Conservation (phyloP, 2,329 filamentous ascomycete species). For the Arthrobotrys sphaeroides region DNA sequence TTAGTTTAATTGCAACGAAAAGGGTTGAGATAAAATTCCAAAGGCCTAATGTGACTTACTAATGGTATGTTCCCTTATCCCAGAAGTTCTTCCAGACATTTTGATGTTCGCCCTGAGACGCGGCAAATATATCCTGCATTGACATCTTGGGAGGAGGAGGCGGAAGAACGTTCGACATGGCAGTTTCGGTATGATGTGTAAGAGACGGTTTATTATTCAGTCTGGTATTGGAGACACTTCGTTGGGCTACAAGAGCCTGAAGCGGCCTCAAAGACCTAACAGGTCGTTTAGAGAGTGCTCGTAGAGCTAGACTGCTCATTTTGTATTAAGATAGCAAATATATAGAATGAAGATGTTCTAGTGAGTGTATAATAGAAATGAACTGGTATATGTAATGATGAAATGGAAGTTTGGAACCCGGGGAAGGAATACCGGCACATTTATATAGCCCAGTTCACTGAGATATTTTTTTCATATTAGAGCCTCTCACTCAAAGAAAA, state of each 20-base stretch:
- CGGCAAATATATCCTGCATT: conserved; percentile 35
- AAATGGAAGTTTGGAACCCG: background rate
- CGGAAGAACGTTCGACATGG: conserved; percentile 8
- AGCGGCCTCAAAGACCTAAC: conserved; percentile 8
- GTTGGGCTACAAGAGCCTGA: background rate
- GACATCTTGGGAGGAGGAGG: conserved; percentile 24
- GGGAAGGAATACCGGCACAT: background rate
- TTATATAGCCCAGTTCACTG: conserved; percentile 19
- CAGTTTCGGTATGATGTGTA: conserved; percentile 12
- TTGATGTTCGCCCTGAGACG: conserved; percentile 40
- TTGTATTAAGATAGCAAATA: background rate
- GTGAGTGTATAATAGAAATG: background rate
- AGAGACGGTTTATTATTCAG: conserved; percentile 36
- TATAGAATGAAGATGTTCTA: background rate
- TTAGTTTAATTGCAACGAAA: background rate
- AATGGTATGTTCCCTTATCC: conserved; percentile 44
- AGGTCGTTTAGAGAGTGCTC: conserved; percentile 17
- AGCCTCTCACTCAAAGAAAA: background rate
- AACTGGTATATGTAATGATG: background rate
- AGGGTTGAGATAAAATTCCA: background rate
- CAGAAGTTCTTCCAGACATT: conserved; percentile 31
- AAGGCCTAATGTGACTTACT: no score
- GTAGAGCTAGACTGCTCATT: conserved; percentile 19
- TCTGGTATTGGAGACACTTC: conserved; percentile 21
- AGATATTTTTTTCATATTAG: background rate